Evolutionary conservation across 2,329 filamentous ascomycete species (phyloP), one percentile per base, ranked within the genome.

Genomic region (Aspergillus sp.): DNA sequence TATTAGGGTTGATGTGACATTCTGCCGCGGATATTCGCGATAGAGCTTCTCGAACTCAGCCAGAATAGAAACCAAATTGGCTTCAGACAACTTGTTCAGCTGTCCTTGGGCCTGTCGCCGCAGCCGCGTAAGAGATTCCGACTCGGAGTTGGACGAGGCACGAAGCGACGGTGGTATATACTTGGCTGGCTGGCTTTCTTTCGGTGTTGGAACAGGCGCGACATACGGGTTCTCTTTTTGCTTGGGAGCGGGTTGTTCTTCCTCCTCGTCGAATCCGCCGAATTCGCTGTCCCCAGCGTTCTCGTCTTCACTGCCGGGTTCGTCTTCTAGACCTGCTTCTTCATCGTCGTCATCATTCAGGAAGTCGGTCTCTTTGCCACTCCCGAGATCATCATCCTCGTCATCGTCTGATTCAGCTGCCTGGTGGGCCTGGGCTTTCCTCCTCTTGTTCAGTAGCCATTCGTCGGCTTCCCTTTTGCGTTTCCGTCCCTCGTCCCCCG

Each of bases 21-120:
- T 82, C 51, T 93, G 88, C n/a, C 93, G 82, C 0, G 93, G 83
- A 56, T 94, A 82, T 38, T 83, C 82, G 46, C 83, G 79, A 63
- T 97, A 98, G 1, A 97, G 72, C 50, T 83, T 81, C 61, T 94
- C 88, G 30, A 95, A 76, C 12, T 94, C 86, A 39, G 79, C 78
- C 3, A 96, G 72, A 45, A 97, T 94, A 2, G 87, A 85, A 4
- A 94, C 67, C 52, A 98, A 75, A 57, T 93, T 97, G 34, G 88
- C 82, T 62, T 97, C 91, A 0, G 93, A 96, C 30, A 98, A 75
- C 61, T 91, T 85, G 66, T 98, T 98, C 61, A 98, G 78, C 12
- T 93, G 77, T 61, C 93, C 91, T 63, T 97, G 89, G 0, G 88
- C 76, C 60, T 94, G 88, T 51, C 88, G 81, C 48, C 82, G 82